Base-by-base conservation (phyloP, 164 flowering plant genomes). In the Vitis labrusca region DNA sequence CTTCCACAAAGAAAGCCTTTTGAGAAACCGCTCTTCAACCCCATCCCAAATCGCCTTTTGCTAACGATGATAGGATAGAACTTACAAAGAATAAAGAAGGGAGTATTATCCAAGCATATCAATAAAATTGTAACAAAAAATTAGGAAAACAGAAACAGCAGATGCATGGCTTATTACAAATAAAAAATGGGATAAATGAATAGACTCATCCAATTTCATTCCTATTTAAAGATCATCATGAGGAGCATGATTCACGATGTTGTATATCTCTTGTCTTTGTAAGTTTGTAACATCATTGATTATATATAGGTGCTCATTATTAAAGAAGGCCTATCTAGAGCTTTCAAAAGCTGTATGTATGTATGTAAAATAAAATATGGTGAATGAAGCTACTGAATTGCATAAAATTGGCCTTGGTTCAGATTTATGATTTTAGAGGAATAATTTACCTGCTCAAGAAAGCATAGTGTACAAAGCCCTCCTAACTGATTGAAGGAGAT, bases 401-500 rank as follows among this genome's bases (percentile, higher is more conserved):
- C 14, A 30, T 51, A 55, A 62, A 13, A 30, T 17, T 8, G 14
- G 65, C 37, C 3, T 44, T 44, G 9, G 12, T 49, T 63, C 7
- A 37, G 44, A 37, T 37, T 37, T 63, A 4, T 19, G 57, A 10
- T 56, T 68, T 60, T 23, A 63, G 16, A 54, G 62, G 23, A 53
- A 37, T 37, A 76, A 30, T 30, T 10, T 80, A 87, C 93, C 90
- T 85, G 71, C 75, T 89, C 91, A 49, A 89, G 90, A 75, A 89
- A 89, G 77, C 91, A 85, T 2, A 89, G 76, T 2, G 93, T 85
- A 69, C 83, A 84, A 15, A 89, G 84, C n/a, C 93, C 93, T 51
- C 93, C 93, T 54, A 89, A 53, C 73, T 89, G 93, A 69, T 85
- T 89, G 67, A 89, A 83, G 50, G 93, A 85, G 19, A 89, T 82